Conservation (phyloP, 169 alveolate genomes). For the Cardiosporidium cionae region DNA sequence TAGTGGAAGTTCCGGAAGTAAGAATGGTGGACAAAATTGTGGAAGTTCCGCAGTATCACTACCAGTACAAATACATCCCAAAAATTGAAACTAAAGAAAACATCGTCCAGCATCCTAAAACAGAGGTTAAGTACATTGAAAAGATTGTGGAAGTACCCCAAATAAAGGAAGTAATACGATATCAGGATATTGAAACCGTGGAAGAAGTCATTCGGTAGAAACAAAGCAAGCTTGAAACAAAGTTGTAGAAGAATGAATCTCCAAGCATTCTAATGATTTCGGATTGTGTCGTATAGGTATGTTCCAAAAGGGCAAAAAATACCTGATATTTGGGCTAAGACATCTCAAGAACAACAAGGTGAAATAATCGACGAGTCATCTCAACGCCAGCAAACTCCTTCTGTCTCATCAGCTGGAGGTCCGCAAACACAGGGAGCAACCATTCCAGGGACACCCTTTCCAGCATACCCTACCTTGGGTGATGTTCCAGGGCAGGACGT, state of each 20-base stretch:
- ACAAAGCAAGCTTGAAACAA: neutral
- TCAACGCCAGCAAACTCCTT: neutral
- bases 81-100: conserved; percentile 64
- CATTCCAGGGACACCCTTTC: neutral
- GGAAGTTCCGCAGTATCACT: conserved; percentile 59
- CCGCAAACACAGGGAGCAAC: neutral
- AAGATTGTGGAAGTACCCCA: conserved; percentile 61
- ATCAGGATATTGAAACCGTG: conserved; percentile 53
- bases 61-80: conserved; percentile 57
- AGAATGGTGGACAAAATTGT: conserved; percentile 61
- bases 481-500: neutral
- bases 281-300: conserved; percentile 34
- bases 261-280: neutral
- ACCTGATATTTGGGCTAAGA: conserved; percentile 37
- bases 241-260: neutral
- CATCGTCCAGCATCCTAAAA: conserved; percentile 54
- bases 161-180: conserved; percentile 53
- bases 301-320: conserved; percentile 45
- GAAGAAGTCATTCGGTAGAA: conserved; percentile 52
- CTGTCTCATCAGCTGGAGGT: neutral
- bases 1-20: conserved; percentile 68
- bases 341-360: conserved; percentile 11
- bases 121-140: conserved; percentile 59
- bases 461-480: neutral
- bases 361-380: neutral